phyloP scores from a whole-genome alignment of 2,329 filamentous ascomycete genomes.

The Aspergillus quadricinctus region DNA sequence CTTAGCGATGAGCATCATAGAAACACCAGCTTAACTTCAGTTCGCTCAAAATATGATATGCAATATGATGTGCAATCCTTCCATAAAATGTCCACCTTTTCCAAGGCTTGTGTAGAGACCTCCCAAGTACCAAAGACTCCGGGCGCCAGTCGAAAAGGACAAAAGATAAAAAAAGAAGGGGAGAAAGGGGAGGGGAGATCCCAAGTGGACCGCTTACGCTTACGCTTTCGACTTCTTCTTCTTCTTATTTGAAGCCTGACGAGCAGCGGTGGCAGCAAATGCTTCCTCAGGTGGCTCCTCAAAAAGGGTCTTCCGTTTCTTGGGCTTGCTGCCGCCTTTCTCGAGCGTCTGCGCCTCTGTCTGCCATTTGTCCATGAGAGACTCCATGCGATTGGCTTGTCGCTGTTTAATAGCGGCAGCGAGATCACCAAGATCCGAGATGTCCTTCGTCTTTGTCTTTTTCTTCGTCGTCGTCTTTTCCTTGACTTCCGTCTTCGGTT shows the following conservation, averaged over 20 bases:
- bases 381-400: slow-evolving; percentile 58
- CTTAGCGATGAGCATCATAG: neutral
- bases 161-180: slow-evolving; percentile 1
- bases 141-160: neutral
- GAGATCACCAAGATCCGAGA: slow-evolving; percentile 40
- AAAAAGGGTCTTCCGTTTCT: slow-evolving; percentile 38
- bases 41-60: neutral
- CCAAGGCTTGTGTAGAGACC: neutral
- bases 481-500: slow-evolving; percentile 48
- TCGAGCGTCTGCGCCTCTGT: slow-evolving; percentile 51
- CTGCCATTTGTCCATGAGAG: slow-evolving; percentile 69
- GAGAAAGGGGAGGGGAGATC: neutral
- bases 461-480: slow-evolving; percentile 15
- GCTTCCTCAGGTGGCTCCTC: slow-evolving; percentile 62
- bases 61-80: neutral
- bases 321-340: slow-evolving; percentile 49
- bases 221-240: slow-evolving; percentile 29
- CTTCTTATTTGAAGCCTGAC: slow-evolving; percentile 39
- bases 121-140: neutral
- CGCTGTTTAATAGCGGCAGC: slow-evolving; percentile 71
- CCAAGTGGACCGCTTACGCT: slow-evolving; percentile 2
- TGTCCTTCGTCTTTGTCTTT: slow-evolving; percentile 5
- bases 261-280: slow-evolving; percentile 43
- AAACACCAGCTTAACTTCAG: neutral
- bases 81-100: neutral